Evolutionary conservation across 1,284 basidiomycete species (phyloP), one percentile per base, ranked within the genome.

Genomic region (Ustilago hordei): DNA sequence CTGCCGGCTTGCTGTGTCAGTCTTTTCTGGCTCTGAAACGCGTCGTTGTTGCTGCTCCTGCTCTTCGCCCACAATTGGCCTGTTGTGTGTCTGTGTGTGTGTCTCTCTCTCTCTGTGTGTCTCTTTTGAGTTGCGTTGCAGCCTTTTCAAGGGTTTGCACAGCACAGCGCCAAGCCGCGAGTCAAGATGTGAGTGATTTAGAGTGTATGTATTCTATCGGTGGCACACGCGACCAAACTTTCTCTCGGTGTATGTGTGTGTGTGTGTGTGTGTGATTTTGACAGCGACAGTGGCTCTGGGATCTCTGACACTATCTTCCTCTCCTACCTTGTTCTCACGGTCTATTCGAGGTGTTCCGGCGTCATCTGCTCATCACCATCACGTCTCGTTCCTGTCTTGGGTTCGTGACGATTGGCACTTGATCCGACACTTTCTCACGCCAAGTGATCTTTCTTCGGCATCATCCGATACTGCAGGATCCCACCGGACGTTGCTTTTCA

Each of bases 41-140:
- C 43, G 43, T 45, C 23, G 23, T 28, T 28, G 23, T 28, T 28
- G 23, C 23, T 28, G 23, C 3, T 45, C n/a, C n/a, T 45, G 17
- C n/a, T 45, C 19, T 6, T 45, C 43, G n/a, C 43, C 43, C n/a
- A 19, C 19, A 19, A 45, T 5, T 45, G 4, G 43, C 43, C 43
- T 19, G 43, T 28, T 28, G 23, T 28, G 23, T 23, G 23, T 23
- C 23, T 23, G 23, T 23, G n/a, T 19, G 6, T 28, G 23, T 28
- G 23, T 28, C 0, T 28, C 23, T 28, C 23, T 13, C 43, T 19
- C 8, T 19, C 1, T 19, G 19, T 19, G 19, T 19, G 19, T 19
- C 19, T 15, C 15, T 45, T 45, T 45, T 45, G 43, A 45, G 43
- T 45, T 45, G 43, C 43, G n/a, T 19, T 45, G 43, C 43, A 45